Conservation (phyloP, 495 filamentous ascomycete species). For the Wilcoxina mikolae region DNA sequence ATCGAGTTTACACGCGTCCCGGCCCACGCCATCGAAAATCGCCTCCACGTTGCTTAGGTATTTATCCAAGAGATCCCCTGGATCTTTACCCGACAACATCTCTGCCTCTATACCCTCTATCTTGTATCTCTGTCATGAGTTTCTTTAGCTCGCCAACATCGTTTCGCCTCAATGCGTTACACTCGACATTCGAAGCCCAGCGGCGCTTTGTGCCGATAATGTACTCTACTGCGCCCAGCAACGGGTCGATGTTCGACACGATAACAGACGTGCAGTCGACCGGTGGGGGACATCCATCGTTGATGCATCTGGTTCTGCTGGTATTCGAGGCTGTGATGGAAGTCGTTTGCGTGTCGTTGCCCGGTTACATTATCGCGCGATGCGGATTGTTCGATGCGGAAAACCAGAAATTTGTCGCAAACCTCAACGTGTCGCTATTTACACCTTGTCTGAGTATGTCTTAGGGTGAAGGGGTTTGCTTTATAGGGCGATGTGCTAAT, state of each 20-base stretch:
- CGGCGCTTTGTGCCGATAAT: constrained; percentile 18
- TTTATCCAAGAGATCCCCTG: neutral
- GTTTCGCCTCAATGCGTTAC: constrained; percentile 39
- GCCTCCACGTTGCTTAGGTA: neutral
- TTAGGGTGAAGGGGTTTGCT: neutral
- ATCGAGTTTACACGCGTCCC: neutral
- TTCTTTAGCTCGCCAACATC: constrained; percentile 47
- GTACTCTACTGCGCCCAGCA: constrained; percentile 15
- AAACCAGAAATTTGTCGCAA: constrained; percentile 87
- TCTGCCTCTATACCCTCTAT: neutral
- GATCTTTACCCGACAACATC: neutral
- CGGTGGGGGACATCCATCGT: constrained; percentile 32
- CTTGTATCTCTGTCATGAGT: neutral
- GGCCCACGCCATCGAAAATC: too few relatives aligned
- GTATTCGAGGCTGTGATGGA: constrained; percentile 95
- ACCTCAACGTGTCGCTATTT: constrained; percentile 85
- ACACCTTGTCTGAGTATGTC: constrained; percentile 87
- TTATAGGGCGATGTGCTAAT: neutral
- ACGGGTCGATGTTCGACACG: constrained; percentile 12
- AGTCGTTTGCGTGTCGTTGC: constrained; percentile 85
- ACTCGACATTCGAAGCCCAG: constrained; percentile 13
- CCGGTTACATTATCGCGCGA: constrained; percentile 84
- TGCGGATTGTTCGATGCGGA: constrained; percentile 86
- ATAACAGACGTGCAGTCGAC: constrained; percentile 9
- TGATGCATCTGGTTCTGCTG: constrained; percentile 63